Percentiles rank a stretch among this genome's conserved stretches.
Conservation (phyloP, 225 moss, liverwort and hornwort species). For the Rhytidiadelphus loreus region DNA sequence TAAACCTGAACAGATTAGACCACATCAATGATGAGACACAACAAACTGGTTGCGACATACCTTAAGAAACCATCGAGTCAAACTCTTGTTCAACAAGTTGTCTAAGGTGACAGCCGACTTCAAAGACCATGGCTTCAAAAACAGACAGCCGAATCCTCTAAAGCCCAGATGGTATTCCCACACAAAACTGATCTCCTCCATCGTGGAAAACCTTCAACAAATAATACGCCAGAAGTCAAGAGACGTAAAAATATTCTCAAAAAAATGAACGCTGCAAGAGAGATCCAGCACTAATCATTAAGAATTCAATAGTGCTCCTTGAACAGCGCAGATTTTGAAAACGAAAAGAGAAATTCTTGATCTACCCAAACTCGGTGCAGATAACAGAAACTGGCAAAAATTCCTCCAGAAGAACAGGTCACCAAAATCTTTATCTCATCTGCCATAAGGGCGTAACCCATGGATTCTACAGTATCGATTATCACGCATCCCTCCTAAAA, state of each 20-base stretch:
- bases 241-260: background rate
- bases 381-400: background rate
- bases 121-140: background rate
- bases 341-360: background rate
- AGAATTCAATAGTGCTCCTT: background rate
- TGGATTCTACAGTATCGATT: background rate
- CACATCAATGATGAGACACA: background rate
- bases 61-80: background rate
- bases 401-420: background rate
- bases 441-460: background rate
- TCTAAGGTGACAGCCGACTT: background rate
- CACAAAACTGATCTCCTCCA: background rate
- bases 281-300: background rate
- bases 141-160: background rate
- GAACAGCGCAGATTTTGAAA: background rate
- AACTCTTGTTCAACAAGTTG: background rate
- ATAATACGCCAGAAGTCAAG: background rate
- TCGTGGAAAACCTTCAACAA: slow-evolving; percentile 1
- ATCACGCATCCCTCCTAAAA: background rate
- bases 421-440: background rate
- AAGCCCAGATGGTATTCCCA: background rate
- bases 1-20: background rate
- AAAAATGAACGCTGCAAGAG: background rate
- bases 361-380: background rate
- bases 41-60: background rate